Base-by-base conservation (phyloP, 371 early-diverging fungal genomes). In the Catenaria anguillulae region DNA sequence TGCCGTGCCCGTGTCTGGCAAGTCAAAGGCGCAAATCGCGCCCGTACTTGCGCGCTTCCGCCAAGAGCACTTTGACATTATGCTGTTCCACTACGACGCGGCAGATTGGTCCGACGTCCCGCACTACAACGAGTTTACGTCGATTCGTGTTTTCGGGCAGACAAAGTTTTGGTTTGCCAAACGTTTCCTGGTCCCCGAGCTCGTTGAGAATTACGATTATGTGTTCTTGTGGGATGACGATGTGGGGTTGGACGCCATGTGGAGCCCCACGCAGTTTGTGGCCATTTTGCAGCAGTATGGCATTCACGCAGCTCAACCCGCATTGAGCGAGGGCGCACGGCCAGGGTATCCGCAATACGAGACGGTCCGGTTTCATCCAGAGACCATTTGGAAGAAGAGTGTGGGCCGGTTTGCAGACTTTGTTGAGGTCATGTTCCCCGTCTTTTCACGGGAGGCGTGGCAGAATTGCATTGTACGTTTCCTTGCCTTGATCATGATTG, bases 101-200 rank as follows among this genome's bases (percentile, higher is more conserved):
- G 29, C 52, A 10, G 43, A 24, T 31, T 58, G 58, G 58, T 24
- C 24, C 2, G 8, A 58, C 3, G 40, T 58, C 15, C 58, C 58
- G 17, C 24, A 17, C 10, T 33, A 33, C 37, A 23, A 24, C 24
- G 35, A 17, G 1, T 6, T 12, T 12, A 33, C 42, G 0, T 13
- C 37, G 19, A 24, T 42, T 33, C 58, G 34, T 13, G 58, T 24
- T 1, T 12, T 21, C 2, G 58, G 58, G 24, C 58, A 58, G 58
- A 33, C 58, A 34, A 58, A 58, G 42, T 58, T 58, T 36, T 58
- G 58, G 58, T 58, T 34, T 19, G 58, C 58, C 21, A 58, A 58
- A 21, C 58, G 58, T 34, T 58, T 58, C 43, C 31, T 58, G 36
- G 36, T 36, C 12, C 58, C 58, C 24, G 17, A 6, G n/a, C 35